Evolutionary conservation across 768 basidiomycete species (phyloP).

Genomic region (Podaxis sp.): DNA sequence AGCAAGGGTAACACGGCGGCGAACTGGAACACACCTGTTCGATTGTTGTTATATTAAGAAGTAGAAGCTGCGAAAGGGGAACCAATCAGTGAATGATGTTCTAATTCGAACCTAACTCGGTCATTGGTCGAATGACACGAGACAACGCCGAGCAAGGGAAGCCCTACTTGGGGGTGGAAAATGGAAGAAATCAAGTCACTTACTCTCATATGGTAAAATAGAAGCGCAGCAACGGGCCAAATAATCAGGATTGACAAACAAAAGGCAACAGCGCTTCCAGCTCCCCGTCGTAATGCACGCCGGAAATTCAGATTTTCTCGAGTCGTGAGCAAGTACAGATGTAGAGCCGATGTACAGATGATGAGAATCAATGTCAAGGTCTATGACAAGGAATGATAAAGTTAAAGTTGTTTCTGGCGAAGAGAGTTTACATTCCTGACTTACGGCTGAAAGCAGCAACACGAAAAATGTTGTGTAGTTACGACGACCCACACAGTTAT

Average conservation of each 20-base stretch:
- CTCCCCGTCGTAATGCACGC: conserved; percentile 47
- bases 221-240: conserved; percentile 79
- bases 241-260: conserved; percentile 68
- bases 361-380: conserved; percentile 73
- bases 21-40: conserved; percentile 68
- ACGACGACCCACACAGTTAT: conserved; percentile 92
- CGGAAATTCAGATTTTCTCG: conserved; percentile 47
- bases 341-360: conserved; percentile 81
- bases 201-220: conserved; percentile 86
- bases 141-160: conserved; percentile 4
- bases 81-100: conserved; percentile 10
- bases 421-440: conserved; percentile 28
- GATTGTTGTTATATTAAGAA: conserved; percentile 92
- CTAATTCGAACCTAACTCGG: not conserved
- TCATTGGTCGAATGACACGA: conserved; percentile 5
- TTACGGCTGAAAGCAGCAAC: conserved; percentile 73
- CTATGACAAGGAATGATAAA: conserved; percentile 35
- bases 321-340: conserved; percentile 68
- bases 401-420: conserved; percentile 7
- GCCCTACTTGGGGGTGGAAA: not conserved
- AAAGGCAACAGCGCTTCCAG: conserved; percentile 84
- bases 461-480: conserved; percentile 95
- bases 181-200: conserved; percentile 28
- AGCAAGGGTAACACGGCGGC: conserved; percentile 21
- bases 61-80: conserved; percentile 52